Evolutionary conservation across 2,329 filamentous ascomycete species (phyloP), one percentile per base, ranked within the genome.

Genomic region (Botrytis sinoallii): DNA sequence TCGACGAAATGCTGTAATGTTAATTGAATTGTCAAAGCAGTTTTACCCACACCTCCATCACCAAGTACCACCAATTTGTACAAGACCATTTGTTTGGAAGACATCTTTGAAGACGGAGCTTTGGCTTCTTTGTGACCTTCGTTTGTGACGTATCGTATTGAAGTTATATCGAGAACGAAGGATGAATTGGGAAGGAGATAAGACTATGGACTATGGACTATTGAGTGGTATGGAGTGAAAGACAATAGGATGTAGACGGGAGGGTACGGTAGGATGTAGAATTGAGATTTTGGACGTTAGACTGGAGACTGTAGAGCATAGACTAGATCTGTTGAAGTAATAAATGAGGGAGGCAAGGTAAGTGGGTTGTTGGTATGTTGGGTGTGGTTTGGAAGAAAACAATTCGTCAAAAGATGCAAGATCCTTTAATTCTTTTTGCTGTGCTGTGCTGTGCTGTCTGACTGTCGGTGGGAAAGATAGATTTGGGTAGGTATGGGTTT

Each of bases 1-100:
- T 98, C 95, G 80, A 98, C 95, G 83, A 99, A 99, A 84, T 99
- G 96, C 84, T 98, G 97, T 81, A 98, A 86, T 83, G 96, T 98
- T 80, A 99, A 88, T 90, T 99, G 94, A 82, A 97, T 97, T 74
- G 94, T 97, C 82, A 97, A 86, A 80, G 94, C 94, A 70, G 94
- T 97, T 85, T 97, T 97, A 79, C 94, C 94, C 76, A 97, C 94
- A 84, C 94, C 94, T 85, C 94, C 94, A 83, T 97, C 94, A 80
- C 94, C 95, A 77, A 97, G 86, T 85, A 97, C 94, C 89, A 97
- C 94, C 88, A 97, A 85, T 85, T 97, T 97, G 87, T 97, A 97
- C 83, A 97, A 86, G 82, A 94, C 95, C 94, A 97, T 97, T 87
- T 95, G 71, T 70, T 73, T 73, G 57, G 64, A 68, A 52, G 64